A percentile compares a stretch with the other conserved stretches of the same genome.
Evolutionary conservation across 2,329 filamentous ascomycete species (phyloP).

Genomic region (Alternaria atra): DNA sequence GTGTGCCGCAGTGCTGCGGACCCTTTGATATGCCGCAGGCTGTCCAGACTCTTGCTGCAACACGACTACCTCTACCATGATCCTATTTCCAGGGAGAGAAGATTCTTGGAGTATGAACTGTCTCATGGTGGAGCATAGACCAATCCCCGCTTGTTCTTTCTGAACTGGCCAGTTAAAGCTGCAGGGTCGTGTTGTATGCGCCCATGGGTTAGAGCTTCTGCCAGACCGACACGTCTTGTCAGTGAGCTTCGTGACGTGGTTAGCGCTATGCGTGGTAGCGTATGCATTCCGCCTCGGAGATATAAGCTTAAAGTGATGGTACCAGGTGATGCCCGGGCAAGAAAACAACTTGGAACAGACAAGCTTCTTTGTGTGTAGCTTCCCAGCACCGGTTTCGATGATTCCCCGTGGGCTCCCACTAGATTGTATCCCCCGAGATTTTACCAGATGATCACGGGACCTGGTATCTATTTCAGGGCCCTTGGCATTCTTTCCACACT

Average conservation of each 20-base stretch:
- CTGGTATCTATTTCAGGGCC: not conserved
- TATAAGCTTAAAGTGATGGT: slow-evolving; percentile 2
- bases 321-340: slow-evolving; percentile 6
- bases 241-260: slow-evolving; percentile 16
- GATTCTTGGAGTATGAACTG: slow-evolving; percentile 3
- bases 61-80: slow-evolving; percentile 1
- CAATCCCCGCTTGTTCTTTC: slow-evolving; percentile 16
- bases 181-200: not conserved
- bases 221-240: slow-evolving; percentile 1
- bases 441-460: not conserved
- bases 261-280: slow-evolving; percentile 11
- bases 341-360: not conserved
- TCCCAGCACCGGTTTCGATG: not conserved
- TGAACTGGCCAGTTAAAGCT: not conserved
- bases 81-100: not conserved
- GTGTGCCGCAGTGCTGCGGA: slow-evolving; percentile 20
- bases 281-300: slow-evolving; percentile 5
- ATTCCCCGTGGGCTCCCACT: not conserved
- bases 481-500: not conserved
- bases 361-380: not conserved
- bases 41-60: slow-evolving; percentile 18
- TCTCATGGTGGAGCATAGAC: slow-evolving; percentile 15
- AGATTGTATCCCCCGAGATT: not conserved
- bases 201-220: not conserved
- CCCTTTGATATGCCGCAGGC: slow-evolving; percentile 14